Conservation (phyloP, 2,329 filamentous ascomycete species). For the Hawksworthiomyces lignivorus region DNA sequence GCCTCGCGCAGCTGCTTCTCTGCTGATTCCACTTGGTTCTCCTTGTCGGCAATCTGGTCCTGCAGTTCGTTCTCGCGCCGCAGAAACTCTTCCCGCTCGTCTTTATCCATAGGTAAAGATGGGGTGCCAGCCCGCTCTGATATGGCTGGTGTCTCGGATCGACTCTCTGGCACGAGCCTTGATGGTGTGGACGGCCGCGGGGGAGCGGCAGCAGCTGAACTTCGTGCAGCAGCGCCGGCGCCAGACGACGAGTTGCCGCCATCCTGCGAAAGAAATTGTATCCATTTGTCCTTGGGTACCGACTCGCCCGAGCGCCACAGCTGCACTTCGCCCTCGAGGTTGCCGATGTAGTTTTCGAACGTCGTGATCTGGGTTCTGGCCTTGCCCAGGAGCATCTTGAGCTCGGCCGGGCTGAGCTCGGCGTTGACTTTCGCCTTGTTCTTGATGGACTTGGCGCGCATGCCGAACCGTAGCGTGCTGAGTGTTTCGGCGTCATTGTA, state of each 20-base stretch:
- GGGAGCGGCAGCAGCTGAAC: slow-evolving; percentile 43
- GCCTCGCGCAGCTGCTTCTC: slow-evolving; percentile 76
- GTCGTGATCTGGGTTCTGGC: slow-evolving; percentile 82
- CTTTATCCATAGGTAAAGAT: slow-evolving; percentile 82
- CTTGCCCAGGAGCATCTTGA: slow-evolving; percentile 89
- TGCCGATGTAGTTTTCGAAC: slow-evolving; percentile 80
- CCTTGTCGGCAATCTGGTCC: slow-evolving; percentile 90
- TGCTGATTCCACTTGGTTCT: slow-evolving; percentile 67
- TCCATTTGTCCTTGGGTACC: slow-evolving; percentile 87
- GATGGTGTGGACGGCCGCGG: slow-evolving; percentile 47
- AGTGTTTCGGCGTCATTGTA: slow-evolving; percentile 96
- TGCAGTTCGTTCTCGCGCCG: slow-evolving; percentile 94
- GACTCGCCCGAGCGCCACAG: slow-evolving; percentile 81
- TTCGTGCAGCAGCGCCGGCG: slow-evolving; percentile 44
- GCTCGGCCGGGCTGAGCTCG: slow-evolving; percentile 88
- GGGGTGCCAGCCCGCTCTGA: slow-evolving; percentile 84
- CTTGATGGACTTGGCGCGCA: slow-evolving; percentile 96
- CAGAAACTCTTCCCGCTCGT: slow-evolving; percentile 93
- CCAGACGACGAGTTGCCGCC: slow-evolving; percentile 30
- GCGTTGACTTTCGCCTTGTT: slow-evolving; percentile 99
- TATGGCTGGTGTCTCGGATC: slow-evolving; percentile 54
- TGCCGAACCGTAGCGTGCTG: slow-evolving; percentile 87
- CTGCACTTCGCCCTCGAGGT: slow-evolving; percentile 75
- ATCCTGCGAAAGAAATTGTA: slow-evolving; percentile 53
- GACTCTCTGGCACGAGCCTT: slow-evolving; percentile 46